Evolutionary conservation across 2,329 filamentous ascomycete species (phyloP), one percentile per base, ranked within the genome.

Genomic region (Lecanicillium sp.): DNA sequence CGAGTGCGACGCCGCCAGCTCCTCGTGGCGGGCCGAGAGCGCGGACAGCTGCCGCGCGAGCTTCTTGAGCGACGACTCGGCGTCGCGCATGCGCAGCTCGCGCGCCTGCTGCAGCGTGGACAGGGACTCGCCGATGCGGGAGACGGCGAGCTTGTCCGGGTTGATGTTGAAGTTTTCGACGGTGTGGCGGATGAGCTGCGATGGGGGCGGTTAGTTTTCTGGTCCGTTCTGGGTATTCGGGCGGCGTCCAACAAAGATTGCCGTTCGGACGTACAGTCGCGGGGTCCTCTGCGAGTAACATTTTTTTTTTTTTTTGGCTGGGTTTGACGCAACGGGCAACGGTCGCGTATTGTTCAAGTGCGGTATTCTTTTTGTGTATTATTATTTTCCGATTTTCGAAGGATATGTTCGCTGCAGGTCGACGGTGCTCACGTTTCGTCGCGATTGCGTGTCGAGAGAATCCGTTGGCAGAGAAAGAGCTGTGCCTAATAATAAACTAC

Each of bases 261-360:
- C 33, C 17, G 63, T 39, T 14, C 20, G n/a, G 10, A 45, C 79
- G 52, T 80, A 94, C 89, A 37, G 84, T 85, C 37, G 87, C 87
- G 56, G 90, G 91, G 66, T 93, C 87, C 72, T 96, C 90, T 69
- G 95, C 88, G 70, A 97, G 87, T 65, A 96, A 78, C 86, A 97
- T 96, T 55, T 70, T 89, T 71, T n/a, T n/a, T n/a, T n/a, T n/a
- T n/a, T n/a, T n/a, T n/a, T n/a, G n/a, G n/a, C n/a, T n/a, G n/a
- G n/a, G n/a, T n/a, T n/a, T n/a, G n/a, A n/a, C n/a, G n/a, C n/a
- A n/a, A n/a, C n/a, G n/a, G n/a, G n/a, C n/a, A n/a, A n/a, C n/a
- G n/a, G n/a, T n/a, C n/a, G n/a, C n/a, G n/a, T n/a, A n/a, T n/a
- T n/a, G n/a, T n/a, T n/a, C n/a, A n/a, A n/a, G n/a, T n/a, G n/a